These are phyloP conservation scores for Salix brachista DNA, from an alignment of 345 rosid genomes.

Conservation along the genomic window DNA sequence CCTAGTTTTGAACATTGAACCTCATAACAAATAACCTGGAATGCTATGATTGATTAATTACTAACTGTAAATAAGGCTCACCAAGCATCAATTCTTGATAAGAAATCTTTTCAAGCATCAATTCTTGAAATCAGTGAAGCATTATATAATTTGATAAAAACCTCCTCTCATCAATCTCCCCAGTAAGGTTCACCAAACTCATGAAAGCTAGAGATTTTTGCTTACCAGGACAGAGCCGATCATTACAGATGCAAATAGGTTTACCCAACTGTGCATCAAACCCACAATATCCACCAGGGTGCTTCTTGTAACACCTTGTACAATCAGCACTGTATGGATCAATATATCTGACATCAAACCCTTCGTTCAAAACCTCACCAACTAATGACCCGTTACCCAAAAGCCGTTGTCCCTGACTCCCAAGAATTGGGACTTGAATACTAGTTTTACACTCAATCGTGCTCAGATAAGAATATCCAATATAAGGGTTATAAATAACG, in stretches of 20 bases:
- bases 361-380: conserved; percentile 30
- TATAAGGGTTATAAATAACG: not conserved
- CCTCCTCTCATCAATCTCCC: not conserved
- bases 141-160: not conserved
- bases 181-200: not conserved
- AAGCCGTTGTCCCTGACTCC: conserved; percentile 1
- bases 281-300: conserved; percentile 32
- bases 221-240: conserved; percentile 28
- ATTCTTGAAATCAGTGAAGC: not conserved
- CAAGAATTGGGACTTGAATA: conserved; percentile 17
- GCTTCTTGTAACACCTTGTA: not conserved
- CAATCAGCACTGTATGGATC: conserved; percentile 26
- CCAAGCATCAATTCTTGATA: too few species aligned
- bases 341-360: conserved; percentile 27
- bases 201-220: not conserved
- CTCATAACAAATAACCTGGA: not conserved
- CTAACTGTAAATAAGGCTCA: not conserved
- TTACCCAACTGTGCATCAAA: conserved; percentile 26
- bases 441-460: conserved; percentile 9
- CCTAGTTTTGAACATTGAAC: not conserved
- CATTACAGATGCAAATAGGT: conserved; percentile 31
- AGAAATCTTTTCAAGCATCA: not conserved
- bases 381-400: conserved; percentile 8
- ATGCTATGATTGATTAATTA: not conserved
- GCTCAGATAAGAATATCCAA: not conserved